Conservation (phyloP, 768 basidiomycete genomes). For the Tulasnella sp. region DNA sequence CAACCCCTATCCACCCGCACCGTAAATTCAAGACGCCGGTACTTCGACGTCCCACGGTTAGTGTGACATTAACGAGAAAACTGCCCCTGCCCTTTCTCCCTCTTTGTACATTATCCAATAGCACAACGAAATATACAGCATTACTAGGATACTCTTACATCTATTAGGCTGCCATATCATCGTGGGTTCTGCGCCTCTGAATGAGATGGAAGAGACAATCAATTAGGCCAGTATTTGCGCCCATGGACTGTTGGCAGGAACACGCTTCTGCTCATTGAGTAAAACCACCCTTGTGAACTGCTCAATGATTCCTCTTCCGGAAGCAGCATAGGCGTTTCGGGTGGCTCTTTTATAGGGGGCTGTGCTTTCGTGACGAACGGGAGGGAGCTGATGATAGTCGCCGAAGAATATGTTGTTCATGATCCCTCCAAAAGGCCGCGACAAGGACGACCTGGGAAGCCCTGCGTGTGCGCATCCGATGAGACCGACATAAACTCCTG, state of each 20-base stretch:
- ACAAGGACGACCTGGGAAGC: not conserved
- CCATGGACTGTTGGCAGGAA: not conserved
- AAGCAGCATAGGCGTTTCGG: not conserved
- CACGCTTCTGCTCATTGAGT: conserved; percentile 20
- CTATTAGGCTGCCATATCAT: too few relatives aligned
- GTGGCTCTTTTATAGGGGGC: not conserved
- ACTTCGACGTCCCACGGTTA: too few relatives aligned
- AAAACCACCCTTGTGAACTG: not conserved
- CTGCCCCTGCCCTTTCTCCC: too few relatives aligned
- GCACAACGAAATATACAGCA: too few relatives aligned
- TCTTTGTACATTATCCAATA: too few relatives aligned
- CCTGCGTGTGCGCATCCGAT: not conserved
- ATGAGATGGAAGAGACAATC: too few relatives aligned
- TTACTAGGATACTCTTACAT: too few relatives aligned
- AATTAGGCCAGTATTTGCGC: not conserved
- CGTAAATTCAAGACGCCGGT: too few relatives aligned
- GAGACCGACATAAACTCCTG: not conserved
- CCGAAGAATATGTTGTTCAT: not conserved
- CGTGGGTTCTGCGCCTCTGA: too few relatives aligned
- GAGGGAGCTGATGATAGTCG: conserved; percentile 19
- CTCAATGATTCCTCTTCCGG: not conserved
- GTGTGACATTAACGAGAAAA: too few relatives aligned
- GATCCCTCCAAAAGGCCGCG: not conserved
- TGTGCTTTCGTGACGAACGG: not conserved
- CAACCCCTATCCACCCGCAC: too few relatives aligned